A percentile compares a stretch with the other conserved stretches of the same genome.
phyloP scores from a whole-genome alignment of 305 asterid genomes.

The Salvia sclarea region DNA sequence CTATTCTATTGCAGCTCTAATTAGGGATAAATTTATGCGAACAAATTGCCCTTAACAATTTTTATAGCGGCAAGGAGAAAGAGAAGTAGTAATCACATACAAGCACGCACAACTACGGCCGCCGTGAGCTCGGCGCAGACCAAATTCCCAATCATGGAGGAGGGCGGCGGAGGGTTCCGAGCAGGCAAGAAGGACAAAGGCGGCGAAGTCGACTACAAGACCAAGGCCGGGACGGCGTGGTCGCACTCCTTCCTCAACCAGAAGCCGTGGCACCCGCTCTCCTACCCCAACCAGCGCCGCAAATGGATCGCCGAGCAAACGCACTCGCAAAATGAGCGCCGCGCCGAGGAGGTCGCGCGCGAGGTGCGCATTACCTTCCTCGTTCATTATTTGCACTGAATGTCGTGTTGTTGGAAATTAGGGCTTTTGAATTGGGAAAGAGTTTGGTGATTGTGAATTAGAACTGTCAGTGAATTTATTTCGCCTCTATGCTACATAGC shows the following conservation, averaged over 20 bases:
- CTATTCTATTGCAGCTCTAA: not conserved
- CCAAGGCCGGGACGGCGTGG: slow-evolving; percentile 97
- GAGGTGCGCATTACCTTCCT: slow-evolving; percentile 50
- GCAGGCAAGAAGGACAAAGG: slow-evolving; percentile 62
- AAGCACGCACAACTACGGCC: not conserved
- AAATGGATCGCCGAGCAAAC: slow-evolving; percentile 99
- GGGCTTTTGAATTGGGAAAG: slow-evolving; percentile 6
- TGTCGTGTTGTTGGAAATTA: slow-evolving; percentile 16
- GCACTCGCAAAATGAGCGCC: slow-evolving; percentile 67
- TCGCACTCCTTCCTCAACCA: slow-evolving; percentile 90
- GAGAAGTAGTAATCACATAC: not conserved
- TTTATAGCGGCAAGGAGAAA: not conserved
- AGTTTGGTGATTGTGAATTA: slow-evolving; percentile 2
- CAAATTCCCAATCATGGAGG: slow-evolving; percentile 51
- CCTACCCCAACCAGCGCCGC: slow-evolving; percentile 98
- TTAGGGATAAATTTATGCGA: not conserved
- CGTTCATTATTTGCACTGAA: not conserved
- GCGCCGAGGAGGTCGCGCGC: slow-evolving; percentile 83
- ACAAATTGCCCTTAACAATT: too few species aligned
- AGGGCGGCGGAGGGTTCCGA: slow-evolving; percentile 58
- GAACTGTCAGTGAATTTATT: slow-evolving; percentile 12
- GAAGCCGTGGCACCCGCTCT: slow-evolving; percentile 99
- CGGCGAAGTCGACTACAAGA: slow-evolving; percentile 89
- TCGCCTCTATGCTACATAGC: not conserved
- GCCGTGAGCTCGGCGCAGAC: slow-evolving; percentile 8